Evolutionary conservation across 441 rosid species (phyloP), one percentile per base, ranked within the genome.

Genomic region (Syzygium syzygioides): DNA sequence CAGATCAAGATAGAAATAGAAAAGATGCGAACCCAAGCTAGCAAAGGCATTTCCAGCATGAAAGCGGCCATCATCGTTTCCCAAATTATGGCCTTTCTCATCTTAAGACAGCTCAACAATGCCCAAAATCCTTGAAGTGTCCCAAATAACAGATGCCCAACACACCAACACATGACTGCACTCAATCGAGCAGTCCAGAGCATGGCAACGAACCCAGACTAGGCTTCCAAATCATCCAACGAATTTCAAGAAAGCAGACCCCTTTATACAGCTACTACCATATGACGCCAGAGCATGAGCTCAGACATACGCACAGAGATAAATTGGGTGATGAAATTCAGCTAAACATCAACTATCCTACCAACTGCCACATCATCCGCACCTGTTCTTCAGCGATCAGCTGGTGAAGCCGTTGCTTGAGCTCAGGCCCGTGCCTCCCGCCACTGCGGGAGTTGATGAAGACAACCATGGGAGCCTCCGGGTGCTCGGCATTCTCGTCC

Each of bases 361-460:
- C 25, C 62, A 57, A 87, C 37, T 56, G 55, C 45, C 20, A 64
- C 34, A 71, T 91, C 55, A 30, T n/a, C 17, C n/a, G 53, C 37
- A 95, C 99, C 97, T 98, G 99, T 87, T 98, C 99, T 71, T 94
- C 93, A n/a, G 94, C 95, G 92, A 98, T 96, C 86, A 98, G 91
- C 85, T 95, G 94, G 92, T 94, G 94, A 55, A 98, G 96, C 86
- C 99, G 94, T 86, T 90, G 91, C 92, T 93, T 96, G 88, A 98
- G 98, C 89, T 94, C 95, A 52, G 97, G 98, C 3, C 99, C 99
- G 28, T 94, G 93, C 26, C 99, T 95, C 79, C 99, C 99, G 28
- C 99, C 99, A 85, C 99, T 96, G 55, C 89, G 93, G 34, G 98
- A 92, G 89, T 98, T 98, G 87, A 98, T 92, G 79, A 98, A 96